These are phyloP conservation scores for Eleusine coracana DNA, from an alignment of 176 grass and related monocot species.

Conservation along the genomic window DNA sequence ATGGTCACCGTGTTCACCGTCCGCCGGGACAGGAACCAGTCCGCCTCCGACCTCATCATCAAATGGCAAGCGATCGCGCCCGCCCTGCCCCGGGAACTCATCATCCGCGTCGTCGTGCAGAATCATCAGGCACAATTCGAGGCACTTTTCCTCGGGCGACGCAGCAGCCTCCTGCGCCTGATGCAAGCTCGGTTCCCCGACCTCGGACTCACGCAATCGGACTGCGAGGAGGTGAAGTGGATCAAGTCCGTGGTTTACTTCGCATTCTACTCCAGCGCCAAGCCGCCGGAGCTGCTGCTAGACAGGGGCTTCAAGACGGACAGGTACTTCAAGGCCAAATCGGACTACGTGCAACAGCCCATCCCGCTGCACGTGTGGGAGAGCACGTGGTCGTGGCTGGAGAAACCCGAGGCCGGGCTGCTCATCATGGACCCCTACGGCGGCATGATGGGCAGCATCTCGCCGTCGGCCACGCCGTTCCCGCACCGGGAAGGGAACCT, in stretches of 20 bases:
- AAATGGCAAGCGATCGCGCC: conserved; percentile 47
- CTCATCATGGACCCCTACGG: conserved; percentile 58
- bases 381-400: conserved; percentile 42
- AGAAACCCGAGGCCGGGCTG: conserved; percentile 29
- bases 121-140: conserved; percentile 24
- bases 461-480: conserved; percentile 48
- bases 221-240: conserved; percentile 70
- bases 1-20: conserved; percentile 45
- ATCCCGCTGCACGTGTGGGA: conserved; percentile 47
- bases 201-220: conserved; percentile 23
- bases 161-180: conserved; percentile 2
- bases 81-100: conserved; percentile 3
- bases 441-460: conserved; percentile 48
- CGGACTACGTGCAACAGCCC: conserved; percentile 59
- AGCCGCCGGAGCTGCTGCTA: conserved; percentile 44
- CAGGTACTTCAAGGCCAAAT: conserved; percentile 51
- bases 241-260: conserved; percentile 52
- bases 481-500: conserved; percentile 64
- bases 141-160: conserved; percentile 37
- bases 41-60: conserved; percentile 37
- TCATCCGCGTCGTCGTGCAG: conserved; percentile 15
- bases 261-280: conserved; percentile 36
- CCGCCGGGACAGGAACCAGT: conserved; percentile 1
- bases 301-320: conserved; percentile 38
- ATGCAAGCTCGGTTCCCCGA: conserved; percentile 49